phyloP scores from a whole-genome alignment of 257 asterid genomes.

The Nicotiana benthamiana region DNA sequence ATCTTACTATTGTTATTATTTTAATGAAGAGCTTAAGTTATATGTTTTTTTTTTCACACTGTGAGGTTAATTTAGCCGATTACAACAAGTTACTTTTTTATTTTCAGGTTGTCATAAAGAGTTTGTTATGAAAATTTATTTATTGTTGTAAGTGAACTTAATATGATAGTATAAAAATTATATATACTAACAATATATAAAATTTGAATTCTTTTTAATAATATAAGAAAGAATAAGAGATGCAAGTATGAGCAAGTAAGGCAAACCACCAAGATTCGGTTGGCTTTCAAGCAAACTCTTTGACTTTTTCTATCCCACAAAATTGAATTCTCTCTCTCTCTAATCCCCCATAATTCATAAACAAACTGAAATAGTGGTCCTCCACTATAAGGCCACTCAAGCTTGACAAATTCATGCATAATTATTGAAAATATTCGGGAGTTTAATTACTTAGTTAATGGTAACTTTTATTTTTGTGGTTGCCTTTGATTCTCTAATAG shows the following conservation, averaged over 20 bases:
- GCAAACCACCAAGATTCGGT: constrained; percentile 14
- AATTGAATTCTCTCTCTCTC: not conserved
- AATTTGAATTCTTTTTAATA: not conserved
- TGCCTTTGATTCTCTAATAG: not conserved
- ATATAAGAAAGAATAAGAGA: not conserved
- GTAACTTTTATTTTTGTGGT: not conserved
- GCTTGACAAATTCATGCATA: constrained; percentile 1
- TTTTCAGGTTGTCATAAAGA: no score
- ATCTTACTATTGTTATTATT: no score
- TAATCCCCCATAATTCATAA: no score
- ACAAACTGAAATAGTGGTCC: not conserved
- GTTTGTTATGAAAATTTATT: no score
- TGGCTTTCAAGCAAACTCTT: constrained; percentile 17
- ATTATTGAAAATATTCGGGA: not conserved
- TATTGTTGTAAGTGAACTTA: no score
- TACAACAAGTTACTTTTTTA: no score
- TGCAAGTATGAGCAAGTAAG: not conserved
- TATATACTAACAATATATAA: no score
- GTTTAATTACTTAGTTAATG: not conserved
- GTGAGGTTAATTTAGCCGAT: no score
- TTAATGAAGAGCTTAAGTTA: no score
- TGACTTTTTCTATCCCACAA: not conserved
- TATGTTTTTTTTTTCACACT: no score
- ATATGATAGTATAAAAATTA: no score
- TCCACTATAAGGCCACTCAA: constrained; percentile 3